Evolutionary conservation across 441 rosid species (phyloP), one percentile per base, ranked within the genome.

Genomic region (Populus trichocarpa): DNA sequence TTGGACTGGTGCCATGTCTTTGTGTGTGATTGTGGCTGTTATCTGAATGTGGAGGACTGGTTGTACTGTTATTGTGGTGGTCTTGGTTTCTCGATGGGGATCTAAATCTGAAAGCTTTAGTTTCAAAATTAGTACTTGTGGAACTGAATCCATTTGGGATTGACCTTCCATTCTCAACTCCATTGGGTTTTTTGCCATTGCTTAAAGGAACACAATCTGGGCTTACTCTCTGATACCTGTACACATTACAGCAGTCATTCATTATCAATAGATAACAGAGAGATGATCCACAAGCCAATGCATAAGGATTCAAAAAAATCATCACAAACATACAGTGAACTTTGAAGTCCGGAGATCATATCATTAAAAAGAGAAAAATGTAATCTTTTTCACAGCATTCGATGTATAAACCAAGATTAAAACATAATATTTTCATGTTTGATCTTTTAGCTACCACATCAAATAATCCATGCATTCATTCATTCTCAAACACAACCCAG

Each of bases 191-290:
- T 46, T 84, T 88, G 6, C 82, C 89, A 67, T 87, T 86, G 72
- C 85, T 82, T 1, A 84, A 81, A 20, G 90, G 91, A 78, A 74
- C 84, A 78, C 67, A 87, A 80, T 87, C 91, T 78, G 91, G 88
- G 77, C 87, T 87, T 73, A 87, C 90, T 86, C 91, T 88, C 82
- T 90, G 90, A 85, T 83, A 90, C 83, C 93, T 90, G 84, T 26
- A 76, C 8, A 36, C 25, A 38, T n/a, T 67, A 35, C 14, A 59
- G 23, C 69, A 12, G 57, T 8, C 35, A 76, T 36, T 65, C 46
- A 50, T 59, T n/a, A 38, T 28, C 35, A 32, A 38, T 30, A 61
- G 18, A 23, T n/a, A n/a, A 20, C 38, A 33, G 22, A 68, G 73
- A 70, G 57, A 22, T 22, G 28, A 61, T 23, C 66, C 66, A 11